These are phyloP conservation scores for Oxyria digyna DNA, from an alignment of 148 eudicot species.

Conservation along the genomic window DNA sequence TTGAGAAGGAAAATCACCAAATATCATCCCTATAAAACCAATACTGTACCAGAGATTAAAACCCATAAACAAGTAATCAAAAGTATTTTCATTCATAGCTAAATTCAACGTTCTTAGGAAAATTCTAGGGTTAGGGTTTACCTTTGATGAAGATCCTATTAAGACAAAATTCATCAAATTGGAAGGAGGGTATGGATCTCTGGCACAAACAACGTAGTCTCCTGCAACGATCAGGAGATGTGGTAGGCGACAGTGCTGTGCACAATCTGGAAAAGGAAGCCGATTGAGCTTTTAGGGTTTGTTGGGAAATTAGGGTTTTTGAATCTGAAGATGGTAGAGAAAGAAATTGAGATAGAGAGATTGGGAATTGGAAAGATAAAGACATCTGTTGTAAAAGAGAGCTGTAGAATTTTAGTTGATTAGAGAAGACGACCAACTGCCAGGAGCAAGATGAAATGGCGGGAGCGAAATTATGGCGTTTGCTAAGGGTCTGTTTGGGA, in stretches of 20 bases:
- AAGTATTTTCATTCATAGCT: too few relatives aligned
- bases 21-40: neutral
- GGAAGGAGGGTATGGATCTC: neutral
- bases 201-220: constrained; percentile 2
- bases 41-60: neutral
- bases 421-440: neutral
- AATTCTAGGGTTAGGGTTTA: constrained; percentile 4
- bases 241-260: neutral
- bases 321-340: neutral
- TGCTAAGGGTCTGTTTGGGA: too few relatives aligned
- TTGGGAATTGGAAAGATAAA: neutral
- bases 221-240: neutral
- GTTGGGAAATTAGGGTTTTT: neutral
- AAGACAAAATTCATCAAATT: neutral
- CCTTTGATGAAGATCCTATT: constrained; percentile 6
- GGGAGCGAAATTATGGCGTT: too few relatives aligned
- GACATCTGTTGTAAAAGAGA: neutral
- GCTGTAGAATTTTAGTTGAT: neutral
- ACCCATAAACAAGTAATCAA: neutral
- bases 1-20: neutral
- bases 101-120: too few relatives aligned
- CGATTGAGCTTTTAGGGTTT: neutral
- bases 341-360: neutral
- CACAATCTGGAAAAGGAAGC: neutral
- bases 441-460: neutral